A percentile compares a stretch with the other conserved stretches of the same genome.
These are phyloP conservation scores for Draba incana DNA, from an alignment of 345 rosid species.

Conservation along the genomic window DNA sequence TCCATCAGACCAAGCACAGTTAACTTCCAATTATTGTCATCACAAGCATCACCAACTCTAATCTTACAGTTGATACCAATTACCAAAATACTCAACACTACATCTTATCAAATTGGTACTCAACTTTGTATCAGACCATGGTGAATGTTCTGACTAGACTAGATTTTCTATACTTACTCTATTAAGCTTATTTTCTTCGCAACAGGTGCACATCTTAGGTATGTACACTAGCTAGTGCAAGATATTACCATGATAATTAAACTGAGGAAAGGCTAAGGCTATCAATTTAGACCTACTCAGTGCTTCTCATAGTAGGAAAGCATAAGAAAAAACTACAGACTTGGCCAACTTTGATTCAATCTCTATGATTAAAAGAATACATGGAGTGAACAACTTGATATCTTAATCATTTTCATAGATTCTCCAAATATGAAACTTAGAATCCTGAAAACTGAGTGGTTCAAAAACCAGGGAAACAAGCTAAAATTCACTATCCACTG, in stretches of 20 bases:
- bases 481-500: not conserved
- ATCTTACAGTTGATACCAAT: constrained; percentile 1
- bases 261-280: constrained; percentile 8
- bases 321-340: constrained; percentile 1
- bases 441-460: constrained; percentile 12
- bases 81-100: constrained; percentile 16
- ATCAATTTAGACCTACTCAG: not conserved
- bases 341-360: not conserved
- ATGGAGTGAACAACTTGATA: constrained; percentile 21
- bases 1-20: constrained; percentile 7
- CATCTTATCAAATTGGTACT: not conserved
- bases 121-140: not conserved
- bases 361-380: constrained; percentile 6
- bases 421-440: constrained; percentile 20
- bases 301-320: not conserved
- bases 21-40: not conserved
- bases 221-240: constrained; percentile 8
- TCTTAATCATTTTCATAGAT: constrained; percentile 15
- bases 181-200: not conserved
- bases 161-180: not conserved
- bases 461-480: constrained; percentile 6
- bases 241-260: not conserved
- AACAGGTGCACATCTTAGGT: not conserved
- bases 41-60: constrained; percentile 4
- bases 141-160: not conserved